Conservation (phyloP, 768 basidiomycete genomes). For the Naganishia antarctica region DNA sequence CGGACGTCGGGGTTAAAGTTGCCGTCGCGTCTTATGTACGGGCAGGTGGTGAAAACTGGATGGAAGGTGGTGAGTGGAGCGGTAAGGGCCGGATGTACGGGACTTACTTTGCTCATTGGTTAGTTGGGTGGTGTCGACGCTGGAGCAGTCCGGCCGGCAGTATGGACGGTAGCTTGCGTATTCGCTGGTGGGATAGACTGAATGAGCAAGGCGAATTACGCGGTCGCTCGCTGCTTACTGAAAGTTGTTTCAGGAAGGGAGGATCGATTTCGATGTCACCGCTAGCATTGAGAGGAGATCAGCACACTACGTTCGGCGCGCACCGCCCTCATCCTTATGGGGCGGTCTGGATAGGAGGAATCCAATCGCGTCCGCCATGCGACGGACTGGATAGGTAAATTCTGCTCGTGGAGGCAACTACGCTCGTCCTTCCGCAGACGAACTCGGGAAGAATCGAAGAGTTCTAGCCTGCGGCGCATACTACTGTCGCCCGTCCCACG, state of each 20-base stretch:
- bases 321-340: too few species aligned
- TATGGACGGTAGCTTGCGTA: slow-evolving; percentile 36
- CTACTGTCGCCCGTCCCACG: too few species aligned
- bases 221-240: slow-evolving; percentile 1
- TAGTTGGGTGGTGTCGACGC: slow-evolving; percentile 59
- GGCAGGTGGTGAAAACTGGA: slow-evolving; percentile 50
- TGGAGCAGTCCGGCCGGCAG: slow-evolving; percentile 61
- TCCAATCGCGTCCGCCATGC: too few species aligned
- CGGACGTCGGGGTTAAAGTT: slow-evolving; percentile 63
- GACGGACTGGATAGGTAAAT: too few species aligned
- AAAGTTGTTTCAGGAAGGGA: not conserved
- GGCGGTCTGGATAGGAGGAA: too few species aligned
- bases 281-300: too few species aligned
- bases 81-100: not conserved
- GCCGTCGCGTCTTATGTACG: slow-evolving; percentile 59
- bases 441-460: too few species aligned
- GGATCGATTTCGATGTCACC: not conserved
- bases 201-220: not conserved
- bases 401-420: too few species aligned
- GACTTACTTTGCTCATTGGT: slow-evolving; percentile 55
- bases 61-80: not conserved
- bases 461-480: too few species aligned
- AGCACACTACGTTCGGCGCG: too few species aligned
- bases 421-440: too few species aligned
- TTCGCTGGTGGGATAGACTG: too few species aligned